Conservation (phyloP, 345 rosid species). For the Populus deltoides region DNA sequence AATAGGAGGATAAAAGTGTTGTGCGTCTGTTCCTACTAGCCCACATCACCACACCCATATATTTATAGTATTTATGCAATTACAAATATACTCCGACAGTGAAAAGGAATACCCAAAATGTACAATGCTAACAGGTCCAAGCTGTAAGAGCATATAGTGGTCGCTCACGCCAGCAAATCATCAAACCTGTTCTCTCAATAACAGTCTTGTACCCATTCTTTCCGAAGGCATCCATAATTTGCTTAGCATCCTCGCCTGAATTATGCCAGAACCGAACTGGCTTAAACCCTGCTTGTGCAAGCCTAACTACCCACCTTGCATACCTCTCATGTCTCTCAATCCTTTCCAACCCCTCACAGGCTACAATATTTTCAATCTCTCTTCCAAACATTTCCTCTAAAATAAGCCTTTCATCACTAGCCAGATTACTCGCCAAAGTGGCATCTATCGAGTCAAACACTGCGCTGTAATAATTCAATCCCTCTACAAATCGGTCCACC, state of each 20-base stretch:
- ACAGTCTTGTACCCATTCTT: constrained; percentile 42
- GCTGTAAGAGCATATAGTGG: constrained; percentile 54
- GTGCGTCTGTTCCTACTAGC: too few relatives aligned
- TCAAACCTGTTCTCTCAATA: constrained; percentile 37
- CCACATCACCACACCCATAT: too few relatives aligned
- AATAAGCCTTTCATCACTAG: constrained; percentile 23
- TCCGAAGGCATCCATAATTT: constrained; percentile 29
- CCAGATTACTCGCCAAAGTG: constrained; percentile 3
- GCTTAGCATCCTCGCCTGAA: constrained; percentile 27
- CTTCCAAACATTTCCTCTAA: constrained; percentile 54
- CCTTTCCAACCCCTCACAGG: constrained; percentile 51
- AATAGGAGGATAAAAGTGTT: too few relatives aligned
- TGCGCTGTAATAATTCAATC: constrained; percentile 53
- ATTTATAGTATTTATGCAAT: too few relatives aligned
- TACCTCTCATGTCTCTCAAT: constrained; percentile 51
- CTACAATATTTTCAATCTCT: constrained; percentile 51
- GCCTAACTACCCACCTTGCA: constrained; percentile 40
- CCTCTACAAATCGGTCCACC: constrained; percentile 39
- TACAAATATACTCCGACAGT: too few relatives aligned
- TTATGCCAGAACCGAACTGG: constrained; percentile 35
- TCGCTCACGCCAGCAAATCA: constrained; percentile 59
- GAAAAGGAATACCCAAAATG: background rate
- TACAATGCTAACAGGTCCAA: constrained; percentile 38
- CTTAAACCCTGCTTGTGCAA: constrained; percentile 36
- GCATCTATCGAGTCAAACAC: constrained; percentile 45